These are phyloP conservation scores for Pythium pectinolyticum DNA, from an alignment of 352 stramenopile species.

Conservation along the genomic window DNA sequence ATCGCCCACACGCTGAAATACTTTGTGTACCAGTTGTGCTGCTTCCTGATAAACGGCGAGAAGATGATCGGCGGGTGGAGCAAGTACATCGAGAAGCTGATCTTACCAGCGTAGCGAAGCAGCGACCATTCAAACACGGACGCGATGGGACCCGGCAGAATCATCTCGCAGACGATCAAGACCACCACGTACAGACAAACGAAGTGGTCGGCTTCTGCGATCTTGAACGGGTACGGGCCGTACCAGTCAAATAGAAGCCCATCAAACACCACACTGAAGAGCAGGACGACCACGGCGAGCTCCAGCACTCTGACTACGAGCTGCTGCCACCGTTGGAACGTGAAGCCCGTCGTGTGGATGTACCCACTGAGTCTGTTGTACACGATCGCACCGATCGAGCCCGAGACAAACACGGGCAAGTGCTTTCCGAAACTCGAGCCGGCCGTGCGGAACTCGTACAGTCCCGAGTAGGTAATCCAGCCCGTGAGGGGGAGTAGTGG, in stretches of 20 bases:
- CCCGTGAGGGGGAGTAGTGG: background rate
- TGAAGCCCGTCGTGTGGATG: background rate
- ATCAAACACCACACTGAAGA: background rate
- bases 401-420: background rate
- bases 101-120: slow-evolving; percentile 2
- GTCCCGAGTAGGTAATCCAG: background rate
- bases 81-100: slow-evolving; percentile 5
- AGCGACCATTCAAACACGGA: slow-evolving; percentile 1
- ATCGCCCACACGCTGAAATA: background rate
- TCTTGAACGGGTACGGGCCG: background rate
- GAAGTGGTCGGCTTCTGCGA: background rate
- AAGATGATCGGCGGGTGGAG: background rate
- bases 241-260: background rate
- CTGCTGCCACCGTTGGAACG: background rate
- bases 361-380: background rate
- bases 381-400: background rate
- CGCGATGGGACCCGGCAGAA: background rate
- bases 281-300: background rate
- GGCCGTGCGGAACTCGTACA: background rate
- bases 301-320: background rate
- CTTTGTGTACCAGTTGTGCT: slow-evolving; percentile 3
- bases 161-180: slow-evolving; percentile 1
- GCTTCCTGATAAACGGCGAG: background rate
- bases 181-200: background rate
- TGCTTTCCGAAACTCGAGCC: background rate